Conservation (phyloP, 306 rosid genomes). For the Potentilla sterilis region DNA sequence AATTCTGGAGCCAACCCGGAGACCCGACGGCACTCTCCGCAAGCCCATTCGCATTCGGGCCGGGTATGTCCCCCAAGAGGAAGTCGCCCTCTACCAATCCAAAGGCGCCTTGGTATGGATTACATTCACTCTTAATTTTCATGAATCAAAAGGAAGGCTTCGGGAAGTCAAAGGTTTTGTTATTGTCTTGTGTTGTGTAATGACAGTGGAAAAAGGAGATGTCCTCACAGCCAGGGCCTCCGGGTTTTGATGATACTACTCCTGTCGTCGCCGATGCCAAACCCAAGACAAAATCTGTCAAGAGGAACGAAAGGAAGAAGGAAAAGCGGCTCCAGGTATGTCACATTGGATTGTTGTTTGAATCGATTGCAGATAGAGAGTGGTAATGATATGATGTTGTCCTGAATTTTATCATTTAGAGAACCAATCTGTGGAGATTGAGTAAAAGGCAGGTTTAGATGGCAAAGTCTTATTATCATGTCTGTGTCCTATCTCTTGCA, state of each 20-base stretch:
- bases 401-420: background rate
- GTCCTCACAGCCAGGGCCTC: constrained; percentile 72
- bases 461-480: background rate
- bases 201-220: constrained; percentile 78
- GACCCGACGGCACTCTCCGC: constrained; percentile 93
- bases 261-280: constrained; percentile 31
- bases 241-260: constrained; percentile 60
- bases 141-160: background rate
- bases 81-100: constrained; percentile 83
- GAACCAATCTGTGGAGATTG: background rate
- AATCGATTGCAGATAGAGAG: background rate
- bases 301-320: constrained; percentile 91
- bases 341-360: background rate
- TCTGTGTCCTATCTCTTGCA: background rate
- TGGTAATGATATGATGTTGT: no score
- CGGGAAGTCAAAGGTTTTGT: background rate
- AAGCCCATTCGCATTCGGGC: constrained; percentile 80
- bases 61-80: constrained; percentile 84
- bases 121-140: background rate
- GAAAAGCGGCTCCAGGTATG: constrained; percentile 85
- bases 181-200: background rate
- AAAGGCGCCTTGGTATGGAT: constrained; percentile 62
- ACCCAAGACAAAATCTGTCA: constrained; percentile 79
- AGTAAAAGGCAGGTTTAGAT: background rate
- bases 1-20: constrained; percentile 66